Base-by-base conservation (phyloP, 179 eudicot genomes). In the Dionaea muscipula region DNA sequence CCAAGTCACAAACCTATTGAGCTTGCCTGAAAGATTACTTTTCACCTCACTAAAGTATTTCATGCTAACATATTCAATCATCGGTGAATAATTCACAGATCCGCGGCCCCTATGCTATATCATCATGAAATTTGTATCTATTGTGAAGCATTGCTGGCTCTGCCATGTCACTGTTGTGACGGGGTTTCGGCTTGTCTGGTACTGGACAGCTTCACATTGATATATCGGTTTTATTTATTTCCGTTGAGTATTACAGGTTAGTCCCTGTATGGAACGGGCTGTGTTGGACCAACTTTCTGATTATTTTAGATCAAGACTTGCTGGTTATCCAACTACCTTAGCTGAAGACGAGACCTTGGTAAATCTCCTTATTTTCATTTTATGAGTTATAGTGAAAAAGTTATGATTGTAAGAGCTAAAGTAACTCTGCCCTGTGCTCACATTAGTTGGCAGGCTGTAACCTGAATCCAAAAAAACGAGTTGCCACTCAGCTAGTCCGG, bases 401-500 rank as follows among this genome's bases (percentile, higher is more conserved):
- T 24, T 26, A 2, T 55, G 25, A 20, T 47, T 16, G 26, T 43
- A 46, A 39, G 17, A 50, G 25, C 41, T 60, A 24, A 23, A 39
- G 23, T 57, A 44, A 64, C 26, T 13, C 3, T 16, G n/a, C n/a
- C 27, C 45, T 59, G 25, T 33, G 37, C 12, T 57, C 27, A 56
- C 47, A 50, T 40, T 55, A 93, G 99, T 70, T 93, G 77, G 80
- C 74, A 67, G 95, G 83, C 73, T 39, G 20, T 62, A 68, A 70
- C 68, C 54, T 88, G 68, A 75, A 78, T 64, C 93, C 96, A 56
- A 93, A 78, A 73, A 80, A 56, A 66, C 80, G 84, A 79, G 99
- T 93, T 64, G 96, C 96, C 21, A 93, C 96, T 9, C 86, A 79
- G 70, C 95, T 93, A 65, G 86, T 93, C 47, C 73, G 85, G 71